A percentile compares a stretch with the other conserved stretches of the same genome.
These are phyloP conservation scores for Auriscalpium microsporum DNA, from an alignment of 768 basidiomycete genomes.

Conservation along the genomic window DNA sequence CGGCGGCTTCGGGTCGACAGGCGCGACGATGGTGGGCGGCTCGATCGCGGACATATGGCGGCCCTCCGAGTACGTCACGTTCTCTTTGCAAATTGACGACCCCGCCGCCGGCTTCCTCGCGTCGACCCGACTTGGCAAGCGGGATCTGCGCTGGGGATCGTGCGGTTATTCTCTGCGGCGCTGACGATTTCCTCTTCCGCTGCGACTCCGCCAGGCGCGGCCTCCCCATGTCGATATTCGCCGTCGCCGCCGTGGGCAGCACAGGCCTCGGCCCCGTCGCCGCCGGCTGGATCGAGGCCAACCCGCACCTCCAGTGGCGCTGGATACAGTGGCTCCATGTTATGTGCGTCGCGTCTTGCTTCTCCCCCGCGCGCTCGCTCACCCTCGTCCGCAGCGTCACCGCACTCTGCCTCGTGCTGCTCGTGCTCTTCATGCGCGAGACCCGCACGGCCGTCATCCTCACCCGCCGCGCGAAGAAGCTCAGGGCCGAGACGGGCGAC, in stretches of 20 bases:
- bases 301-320: conserved; percentile 53
- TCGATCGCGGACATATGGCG: conserved; percentile 65
- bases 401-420: conserved; percentile 38
- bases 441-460: conserved; percentile 69
- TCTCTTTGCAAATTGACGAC: not conserved
- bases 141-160: too few relatives aligned
- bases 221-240: conserved; percentile 69
- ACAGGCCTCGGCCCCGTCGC: conserved; percentile 56
- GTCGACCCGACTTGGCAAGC: too few relatives aligned
- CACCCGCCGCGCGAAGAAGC: conserved; percentile 48
- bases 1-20: conserved; percentile 62
- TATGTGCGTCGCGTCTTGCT: conserved; percentile 33
- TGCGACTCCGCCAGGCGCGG: conserved; percentile 48
- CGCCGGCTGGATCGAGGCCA: conserved; percentile 61
- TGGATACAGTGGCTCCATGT: conserved; percentile 82
- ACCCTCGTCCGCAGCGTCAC: conserved; percentile 32
- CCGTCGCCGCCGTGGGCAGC: conserved; percentile 49
- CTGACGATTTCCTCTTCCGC: not conserved
- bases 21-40: conserved; percentile 68
- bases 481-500: conserved; percentile 61
- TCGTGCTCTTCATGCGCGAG: conserved; percentile 57
- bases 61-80: conserved; percentile 41
- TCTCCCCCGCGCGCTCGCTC: conserved; percentile 1
- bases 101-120: too few relatives aligned
- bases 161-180: too few relatives aligned